These are phyloP conservation scores for Ophiocordyceps polyrhachis-furcata DNA, from an alignment of 2,329 filamentous ascomycete genomes.

Conservation along the genomic window DNA sequence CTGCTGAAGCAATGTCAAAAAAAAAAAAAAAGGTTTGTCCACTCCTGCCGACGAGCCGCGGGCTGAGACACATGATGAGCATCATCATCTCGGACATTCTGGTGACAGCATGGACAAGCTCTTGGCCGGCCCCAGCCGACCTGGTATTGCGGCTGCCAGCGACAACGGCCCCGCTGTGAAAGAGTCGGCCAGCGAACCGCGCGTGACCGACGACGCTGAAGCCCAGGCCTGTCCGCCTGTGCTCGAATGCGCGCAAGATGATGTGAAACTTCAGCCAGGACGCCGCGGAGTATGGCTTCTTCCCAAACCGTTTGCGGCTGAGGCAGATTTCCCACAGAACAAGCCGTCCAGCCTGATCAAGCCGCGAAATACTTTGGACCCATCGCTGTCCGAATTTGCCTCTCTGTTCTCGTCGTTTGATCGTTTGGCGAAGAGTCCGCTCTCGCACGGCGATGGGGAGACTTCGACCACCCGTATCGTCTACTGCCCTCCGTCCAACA, in stretches of 20 bases:
- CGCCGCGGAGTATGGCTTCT: background rate
- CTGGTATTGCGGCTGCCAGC: background rate
- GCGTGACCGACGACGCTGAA: background rate
- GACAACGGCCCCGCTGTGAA: background rate
- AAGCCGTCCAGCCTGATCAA: slow-evolving; percentile 3
- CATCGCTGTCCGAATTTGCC: slow-evolving; percentile 10
- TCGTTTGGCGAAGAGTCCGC: slow-evolving; percentile 8
- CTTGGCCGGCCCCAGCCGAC: background rate
- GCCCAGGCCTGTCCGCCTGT: background rate
- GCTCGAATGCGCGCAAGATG: background rate
- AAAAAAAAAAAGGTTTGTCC: background rate
- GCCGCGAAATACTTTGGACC: slow-evolving; percentile 6
- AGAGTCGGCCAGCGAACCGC: background rate
- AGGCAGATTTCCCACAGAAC: background rate
- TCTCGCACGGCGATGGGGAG: slow-evolving; percentile 6
- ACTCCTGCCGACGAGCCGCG: background rate
- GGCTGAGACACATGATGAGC: background rate
- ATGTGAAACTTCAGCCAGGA: background rate
- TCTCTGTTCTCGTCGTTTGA: slow-evolving; percentile 12
- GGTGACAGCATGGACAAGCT: background rate
- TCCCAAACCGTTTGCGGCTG: slow-evolving; percentile 2
- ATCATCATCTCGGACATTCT: background rate
- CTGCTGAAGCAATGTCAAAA: background rate
- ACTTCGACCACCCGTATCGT: background rate
- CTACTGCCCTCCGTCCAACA: background rate